Base-by-base conservation (phyloP, 2,329 filamentous ascomycete species). In the Magnaporthales sp. region DNA sequence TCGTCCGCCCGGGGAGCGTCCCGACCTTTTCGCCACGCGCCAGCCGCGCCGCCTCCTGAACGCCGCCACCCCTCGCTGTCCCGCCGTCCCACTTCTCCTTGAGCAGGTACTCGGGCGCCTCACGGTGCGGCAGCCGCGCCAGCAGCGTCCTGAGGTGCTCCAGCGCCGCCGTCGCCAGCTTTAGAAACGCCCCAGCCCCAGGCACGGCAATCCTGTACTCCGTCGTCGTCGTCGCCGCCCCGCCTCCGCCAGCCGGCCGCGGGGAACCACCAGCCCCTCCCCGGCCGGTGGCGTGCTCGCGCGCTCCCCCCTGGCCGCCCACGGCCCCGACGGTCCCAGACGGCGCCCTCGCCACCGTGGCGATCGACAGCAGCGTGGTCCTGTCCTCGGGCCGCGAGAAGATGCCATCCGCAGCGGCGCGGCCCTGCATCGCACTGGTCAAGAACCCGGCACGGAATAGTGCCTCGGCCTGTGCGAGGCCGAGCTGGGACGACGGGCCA, bases 41-140 rank as follows among this genome's bases (percentile, higher is more conserved):
- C 67, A 79, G 80, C 76, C 84, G 86, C 6, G 71, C 73, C 22
- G 80, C 80, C 67, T 77, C 75, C 31, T 29, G 29, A 78, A 79
- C 24, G 79, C 75, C 31, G 68, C 68, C 70, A 62, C 13, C 38
- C 13, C 73, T 76, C 2, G 78, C 77, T n/a, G 85, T 77, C 4
- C 88, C 88, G 13, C 89, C 90, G 69, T 92, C 87, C 86, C 91
- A 93, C 64, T 87, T 83, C 75, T 92, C 89, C 54, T 81, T 80
- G 54, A 93, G 78, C 70, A 86, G 77, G 54, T 79, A 77, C 75
- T 89, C 82, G 0, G 89, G 86, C 32, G 83, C 84, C 76, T 92
- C 89, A 61, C 84, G 83, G 76, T 83, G 87, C 66, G 81, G 83
- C 13, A 84, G 86, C 73, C 84, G 85, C 15, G 78, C 79, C 30